Percentiles rank a stretch among this genome's conserved stretches.
These are phyloP conservation scores for Pistacia integerrima DNA, from an alignment of 345 rosid species.

Conservation along the genomic window DNA sequence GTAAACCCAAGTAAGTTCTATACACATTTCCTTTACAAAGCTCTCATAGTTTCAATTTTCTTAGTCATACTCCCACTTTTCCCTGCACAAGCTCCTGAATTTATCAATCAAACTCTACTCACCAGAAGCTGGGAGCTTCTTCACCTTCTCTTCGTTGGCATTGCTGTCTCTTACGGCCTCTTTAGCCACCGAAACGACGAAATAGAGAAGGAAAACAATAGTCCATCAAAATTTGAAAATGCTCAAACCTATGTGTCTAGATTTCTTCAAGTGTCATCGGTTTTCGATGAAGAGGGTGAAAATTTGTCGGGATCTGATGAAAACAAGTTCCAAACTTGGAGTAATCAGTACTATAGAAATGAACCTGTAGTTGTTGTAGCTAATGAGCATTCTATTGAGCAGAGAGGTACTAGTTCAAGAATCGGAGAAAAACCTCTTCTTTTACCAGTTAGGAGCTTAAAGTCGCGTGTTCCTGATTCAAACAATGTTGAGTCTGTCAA, in stretches of 20 bases:
- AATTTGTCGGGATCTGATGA: conserved; percentile 36
- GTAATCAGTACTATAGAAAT: conserved; percentile 58
- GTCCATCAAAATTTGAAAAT: conserved; percentile 44
- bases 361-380: conserved; percentile 58
- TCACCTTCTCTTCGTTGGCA: conserved; percentile 87
- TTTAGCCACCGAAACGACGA: conserved; percentile 72
- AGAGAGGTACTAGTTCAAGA: conserved; percentile 34
- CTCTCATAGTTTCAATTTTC: conserved; percentile 50
- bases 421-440: conserved; percentile 67
- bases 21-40: conserved; percentile 66
- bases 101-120: conserved; percentile 62
- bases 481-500: conserved; percentile 24
- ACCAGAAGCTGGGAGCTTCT: conserved; percentile 87
- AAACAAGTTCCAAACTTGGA: conserved; percentile 73
- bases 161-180: conserved; percentile 97
- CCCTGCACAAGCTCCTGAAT: conserved; percentile 86
- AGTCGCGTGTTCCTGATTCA: conserved; percentile 46
- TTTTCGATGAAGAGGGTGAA: conserved; percentile 72
- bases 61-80: conserved; percentile 56
- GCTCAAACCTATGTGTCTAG: conserved; percentile 67
- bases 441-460: conserved; percentile 87
- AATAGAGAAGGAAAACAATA: conserved; percentile 41
- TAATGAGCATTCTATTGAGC: conserved; percentile 45
- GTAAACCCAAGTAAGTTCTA: conserved; percentile 51
- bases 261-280: conserved; percentile 85